phyloP scores from a whole-genome alignment of 805 yeast species.

The Starmerella scarabaei region DNA sequence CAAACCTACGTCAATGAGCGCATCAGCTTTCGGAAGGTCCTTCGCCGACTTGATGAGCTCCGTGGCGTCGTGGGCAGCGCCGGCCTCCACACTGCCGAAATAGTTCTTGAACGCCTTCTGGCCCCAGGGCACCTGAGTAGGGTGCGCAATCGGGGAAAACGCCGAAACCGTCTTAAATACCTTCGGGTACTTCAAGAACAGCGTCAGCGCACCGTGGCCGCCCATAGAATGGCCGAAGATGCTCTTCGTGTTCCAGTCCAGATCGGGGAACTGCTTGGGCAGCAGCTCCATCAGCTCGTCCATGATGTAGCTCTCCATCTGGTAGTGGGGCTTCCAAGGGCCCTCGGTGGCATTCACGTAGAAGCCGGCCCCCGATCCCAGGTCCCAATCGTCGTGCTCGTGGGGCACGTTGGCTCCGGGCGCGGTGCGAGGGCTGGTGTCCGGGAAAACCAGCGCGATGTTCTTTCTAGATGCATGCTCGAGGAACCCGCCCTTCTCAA shows the following conservation, averaged over 20 bases:
- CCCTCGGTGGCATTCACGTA: constrained; percentile 71
- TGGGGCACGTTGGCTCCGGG: constrained; percentile 57
- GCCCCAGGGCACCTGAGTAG: constrained; percentile 75
- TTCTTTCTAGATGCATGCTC: constrained; percentile 65
- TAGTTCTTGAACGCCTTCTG: constrained; percentile 68
- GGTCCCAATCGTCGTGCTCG: constrained; percentile 76
- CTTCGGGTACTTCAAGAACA: constrained; percentile 56
- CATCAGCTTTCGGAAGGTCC: constrained; percentile 42
- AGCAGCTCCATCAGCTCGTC: constrained; percentile 46
- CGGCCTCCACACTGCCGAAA: constrained; percentile 40
- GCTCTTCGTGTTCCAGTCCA: constrained; percentile 49
- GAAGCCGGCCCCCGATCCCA: constrained; percentile 93
- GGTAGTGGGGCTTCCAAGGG: constrained; percentile 61
- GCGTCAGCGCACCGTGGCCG: constrained; percentile 78
- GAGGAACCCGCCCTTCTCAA: constrained; percentile 75
- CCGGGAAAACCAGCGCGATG: constrained; percentile 84
- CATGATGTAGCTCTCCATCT: constrained; percentile 75
- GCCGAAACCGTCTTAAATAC: constrained; percentile 72
- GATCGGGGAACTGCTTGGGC: constrained; percentile 27
- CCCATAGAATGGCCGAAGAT: constrained; percentile 99
- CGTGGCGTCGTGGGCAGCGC: constrained; percentile 79
- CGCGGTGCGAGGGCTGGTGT: constrained; percentile 71
- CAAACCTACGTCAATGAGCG: constrained; percentile 73
- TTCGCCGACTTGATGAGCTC: constrained; percentile 40
- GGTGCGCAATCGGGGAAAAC: constrained; percentile 82